Evolutionary conservation across 2,329 filamentous ascomycete species (phyloP), one percentile per base, ranked within the genome.

Genomic region (Elsinoe australis): DNA sequence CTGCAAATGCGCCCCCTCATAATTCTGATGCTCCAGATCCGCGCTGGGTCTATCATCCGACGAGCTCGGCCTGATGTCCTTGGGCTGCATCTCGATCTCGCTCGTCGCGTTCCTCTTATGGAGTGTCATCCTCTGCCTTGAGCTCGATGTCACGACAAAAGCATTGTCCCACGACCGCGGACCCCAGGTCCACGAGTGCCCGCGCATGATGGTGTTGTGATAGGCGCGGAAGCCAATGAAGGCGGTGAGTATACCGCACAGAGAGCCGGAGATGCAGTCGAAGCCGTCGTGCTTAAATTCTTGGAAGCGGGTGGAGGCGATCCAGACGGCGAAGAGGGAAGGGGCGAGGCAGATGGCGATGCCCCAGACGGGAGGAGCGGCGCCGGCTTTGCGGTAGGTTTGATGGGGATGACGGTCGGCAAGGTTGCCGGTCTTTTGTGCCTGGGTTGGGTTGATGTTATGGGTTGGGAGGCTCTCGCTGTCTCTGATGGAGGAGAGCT

Each of bases 201-300:
- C 87, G n/a, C 76, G 74, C 15, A 70, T 72, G 53, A 94, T 80
- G 0, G 88, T 87, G 7, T 92, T 69, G 61, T 95, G 87, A 61
- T 95, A 95, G 69, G 83, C 87, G 18, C 85, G 75, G 70, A 95
- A 95, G 2, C 82, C 77, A 56, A 90, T 80, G 62, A 82, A 81
- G 15, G 85, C 78, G 29, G 78, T 78, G 35, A 80, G 66, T 10
- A 82, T 74, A 6, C 90, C 90, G 53, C 95, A 83, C 9, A 85
- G 55, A 49, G 82, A 84, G n/a, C 90, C 90, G 53, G 85, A 87
- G 2, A 95, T 67, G 55, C 95, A 85, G 55, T 96, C 90, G 62
- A 95, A 90, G n/a, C 83, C 88, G 62, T 90, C 85, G 64, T 96
- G 90, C 31, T 86, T 80, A 68, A 83, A 94, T 64, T 95, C 83